Evolutionary conservation across 768 basidiomycete species (phyloP).

Genomic region (Candolleomyces aberdarensis): DNA sequence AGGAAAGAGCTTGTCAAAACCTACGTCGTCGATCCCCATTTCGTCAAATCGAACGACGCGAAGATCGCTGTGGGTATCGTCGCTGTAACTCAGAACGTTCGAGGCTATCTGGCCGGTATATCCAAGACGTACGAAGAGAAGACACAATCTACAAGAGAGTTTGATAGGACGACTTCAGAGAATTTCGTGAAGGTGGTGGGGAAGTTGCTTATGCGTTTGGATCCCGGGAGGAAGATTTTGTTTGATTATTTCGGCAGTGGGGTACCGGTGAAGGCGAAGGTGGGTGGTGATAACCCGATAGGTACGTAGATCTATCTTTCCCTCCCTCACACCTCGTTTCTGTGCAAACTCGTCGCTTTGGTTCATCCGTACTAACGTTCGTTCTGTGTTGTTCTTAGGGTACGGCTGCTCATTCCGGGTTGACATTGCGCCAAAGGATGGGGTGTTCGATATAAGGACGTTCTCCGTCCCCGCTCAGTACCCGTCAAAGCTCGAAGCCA

Average conservation of each 20-base stretch:
- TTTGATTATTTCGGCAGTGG: slow-evolving; percentile 12
- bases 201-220: slow-evolving; percentile 22
- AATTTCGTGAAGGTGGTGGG: slow-evolving; percentile 24
- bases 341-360: not conserved
- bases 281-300: slow-evolving; percentile 43
- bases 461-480: slow-evolving; percentile 51
- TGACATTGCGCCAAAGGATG: slow-evolving; percentile 30
- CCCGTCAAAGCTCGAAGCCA: slow-evolving; percentile 59
- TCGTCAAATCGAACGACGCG: slow-evolving; percentile 61
- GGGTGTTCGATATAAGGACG: slow-evolving; percentile 32
- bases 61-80: slow-evolving; percentile 64
- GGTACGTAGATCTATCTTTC: slow-evolving; percentile 33
- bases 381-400: not conserved
- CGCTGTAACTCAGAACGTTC: slow-evolving; percentile 62
- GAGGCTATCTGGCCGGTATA: slow-evolving; percentile 52
- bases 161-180: slow-evolving; percentile 37
- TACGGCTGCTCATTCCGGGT: slow-evolving; percentile 29
- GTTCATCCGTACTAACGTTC: not conserved
- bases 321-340: not conserved
- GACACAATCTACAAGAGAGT: slow-evolving; percentile 19
- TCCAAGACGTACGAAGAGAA: slow-evolving; percentile 42
- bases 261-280: slow-evolving; percentile 1
- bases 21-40: slow-evolving; percentile 62
- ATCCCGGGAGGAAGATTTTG: slow-evolving; percentile 33
- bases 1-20: slow-evolving; percentile 46